Conservation (phyloP, 1,284 basidiomycete genomes). For the Microstroma glucosiphilum region DNA sequence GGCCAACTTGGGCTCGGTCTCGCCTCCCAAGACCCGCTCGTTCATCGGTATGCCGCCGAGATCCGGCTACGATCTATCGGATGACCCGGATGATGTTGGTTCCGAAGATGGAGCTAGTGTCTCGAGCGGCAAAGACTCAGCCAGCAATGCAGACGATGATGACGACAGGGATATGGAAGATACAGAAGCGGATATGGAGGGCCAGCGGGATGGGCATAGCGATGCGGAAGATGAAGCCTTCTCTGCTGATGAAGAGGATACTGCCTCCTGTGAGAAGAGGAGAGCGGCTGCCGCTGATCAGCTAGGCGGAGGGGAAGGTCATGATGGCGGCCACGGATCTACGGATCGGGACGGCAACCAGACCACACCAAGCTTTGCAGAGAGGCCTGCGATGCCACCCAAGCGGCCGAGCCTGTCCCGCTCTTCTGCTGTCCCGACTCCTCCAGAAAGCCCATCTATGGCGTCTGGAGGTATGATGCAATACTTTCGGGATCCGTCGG, state of each 20-base stretch:
- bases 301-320: constrained; percentile 14
- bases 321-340: constrained; percentile 13
- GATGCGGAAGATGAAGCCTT: background rate
- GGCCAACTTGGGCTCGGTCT: constrained; percentile 20
- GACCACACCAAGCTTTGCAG: background rate
- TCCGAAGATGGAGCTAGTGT: constrained; percentile 38
- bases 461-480: background rate
- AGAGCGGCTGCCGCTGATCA: constrained; percentile 13
- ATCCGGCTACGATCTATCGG: constrained; percentile 48
- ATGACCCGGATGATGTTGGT: constrained; percentile 49
- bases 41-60: constrained; percentile 50
- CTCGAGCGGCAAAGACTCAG: constrained; percentile 27
- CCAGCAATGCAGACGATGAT: constrained; percentile 30
- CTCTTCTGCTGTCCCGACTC: constrained; percentile 23
- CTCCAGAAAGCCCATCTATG: background rate
- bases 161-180: constrained; percentile 22
- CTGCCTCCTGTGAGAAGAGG: constrained; percentile 15
- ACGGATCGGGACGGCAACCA: constrained; percentile 5
- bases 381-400: constrained; percentile 21
- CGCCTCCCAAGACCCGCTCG: constrained; percentile 47
- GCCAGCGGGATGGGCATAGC: background rate
- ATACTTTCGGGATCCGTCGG: background rate
- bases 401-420: constrained; percentile 38
- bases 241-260: background rate
- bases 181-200: constrained; percentile 15